Percentiles rank a stretch among this genome's conserved stretches.
Evolutionary conservation across 164 flowering plant species (phyloP).

Genomic region (Aristolochia californica): DNA sequence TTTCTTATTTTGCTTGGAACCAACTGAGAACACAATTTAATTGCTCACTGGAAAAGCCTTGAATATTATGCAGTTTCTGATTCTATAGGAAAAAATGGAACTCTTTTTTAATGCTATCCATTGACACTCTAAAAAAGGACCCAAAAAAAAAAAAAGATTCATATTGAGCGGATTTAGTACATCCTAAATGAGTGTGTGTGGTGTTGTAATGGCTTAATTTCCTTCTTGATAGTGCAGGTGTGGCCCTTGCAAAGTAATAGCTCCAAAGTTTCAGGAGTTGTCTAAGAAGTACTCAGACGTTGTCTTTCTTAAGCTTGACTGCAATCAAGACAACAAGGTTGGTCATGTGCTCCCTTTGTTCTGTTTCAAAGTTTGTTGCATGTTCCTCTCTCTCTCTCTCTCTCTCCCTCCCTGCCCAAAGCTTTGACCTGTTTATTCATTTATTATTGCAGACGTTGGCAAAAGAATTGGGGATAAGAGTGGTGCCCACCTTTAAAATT

Average conservation of each 20-base stretch:
- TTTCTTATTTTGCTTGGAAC: no score
- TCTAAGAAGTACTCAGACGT: slow-evolving; percentile 65
- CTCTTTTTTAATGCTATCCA: no score
- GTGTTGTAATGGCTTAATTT: no score
- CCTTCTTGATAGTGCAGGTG: slow-evolving; percentile 42
- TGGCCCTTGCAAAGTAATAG: slow-evolving; percentile 93
- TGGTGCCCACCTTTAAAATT: slow-evolving; percentile 94
- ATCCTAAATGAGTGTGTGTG: no score
- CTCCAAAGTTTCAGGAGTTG: slow-evolving; percentile 62
- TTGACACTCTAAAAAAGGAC: no score
- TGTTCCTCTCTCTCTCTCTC: no score
- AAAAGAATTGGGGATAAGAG: slow-evolving; percentile 83
- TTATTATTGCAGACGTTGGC: slow-evolving; percentile 58
- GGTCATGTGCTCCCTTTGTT: slow-evolving; percentile 5
- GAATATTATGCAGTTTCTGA: no score
- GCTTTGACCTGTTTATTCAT: not conserved
- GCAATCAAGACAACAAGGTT: slow-evolving; percentile 89
- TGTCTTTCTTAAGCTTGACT: slow-evolving; percentile 82
- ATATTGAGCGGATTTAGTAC: no score
- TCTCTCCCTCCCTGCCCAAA: not conserved
- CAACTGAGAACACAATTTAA: no score
- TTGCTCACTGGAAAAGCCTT: no score
- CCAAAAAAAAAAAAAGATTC: no score
- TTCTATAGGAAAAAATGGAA: no score
- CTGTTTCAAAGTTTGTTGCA: not conserved